Conservation (phyloP, 495 filamentous ascomycete species). For the Penicillium bovifimosum region DNA sequence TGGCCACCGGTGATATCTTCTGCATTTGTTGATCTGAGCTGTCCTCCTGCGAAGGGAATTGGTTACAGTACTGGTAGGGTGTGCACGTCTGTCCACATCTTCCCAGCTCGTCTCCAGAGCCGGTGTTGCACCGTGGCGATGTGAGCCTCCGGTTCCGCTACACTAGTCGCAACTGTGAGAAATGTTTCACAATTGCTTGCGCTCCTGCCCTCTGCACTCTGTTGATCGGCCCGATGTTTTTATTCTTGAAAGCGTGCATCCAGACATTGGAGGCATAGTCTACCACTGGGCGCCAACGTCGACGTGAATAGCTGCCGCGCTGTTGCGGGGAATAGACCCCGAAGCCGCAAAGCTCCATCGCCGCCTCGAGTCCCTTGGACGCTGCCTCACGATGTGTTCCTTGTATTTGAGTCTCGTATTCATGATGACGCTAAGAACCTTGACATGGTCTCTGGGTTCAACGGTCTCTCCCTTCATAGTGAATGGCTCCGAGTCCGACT, state of each 20-base stretch:
- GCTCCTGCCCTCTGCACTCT: conserved; percentile 24
- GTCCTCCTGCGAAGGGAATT: conserved; percentile 19
- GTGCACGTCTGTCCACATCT: conserved; percentile 13
- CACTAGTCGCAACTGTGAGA: conserved; percentile 7
- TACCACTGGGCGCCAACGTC: conserved; percentile 21
- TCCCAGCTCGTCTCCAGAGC: conserved; percentile 20
- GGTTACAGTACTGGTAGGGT: too few relatives aligned
- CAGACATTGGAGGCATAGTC: conserved; percentile 32
- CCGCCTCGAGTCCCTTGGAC: conserved; percentile 19
- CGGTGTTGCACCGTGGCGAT: conserved; percentile 17
- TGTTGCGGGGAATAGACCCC: conserved; percentile 18
- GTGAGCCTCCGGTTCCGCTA: too few relatives aligned
- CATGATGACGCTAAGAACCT: conserved; percentile 10
- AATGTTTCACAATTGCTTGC: conserved; percentile 22
- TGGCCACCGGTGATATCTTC: conserved; percentile 12
- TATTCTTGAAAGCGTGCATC: conserved; percentile 26
- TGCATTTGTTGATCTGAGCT: conserved; percentile 12
- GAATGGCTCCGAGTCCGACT: conserved; percentile 10
- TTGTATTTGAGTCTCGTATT: conserved; percentile 23
- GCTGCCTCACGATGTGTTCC: conserved; percentile 18
- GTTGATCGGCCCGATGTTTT: conserved; percentile 1
- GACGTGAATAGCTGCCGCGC: conserved; percentile 14
- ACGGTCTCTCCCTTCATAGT: conserved; percentile 16
- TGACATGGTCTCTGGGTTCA: conserved; percentile 13
- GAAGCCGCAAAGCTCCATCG: conserved; percentile 8